These are phyloP conservation scores for Pyrenophora seminiperda DNA, from an alignment of 2,329 filamentous ascomycete genomes.

Conservation along the genomic window DNA sequence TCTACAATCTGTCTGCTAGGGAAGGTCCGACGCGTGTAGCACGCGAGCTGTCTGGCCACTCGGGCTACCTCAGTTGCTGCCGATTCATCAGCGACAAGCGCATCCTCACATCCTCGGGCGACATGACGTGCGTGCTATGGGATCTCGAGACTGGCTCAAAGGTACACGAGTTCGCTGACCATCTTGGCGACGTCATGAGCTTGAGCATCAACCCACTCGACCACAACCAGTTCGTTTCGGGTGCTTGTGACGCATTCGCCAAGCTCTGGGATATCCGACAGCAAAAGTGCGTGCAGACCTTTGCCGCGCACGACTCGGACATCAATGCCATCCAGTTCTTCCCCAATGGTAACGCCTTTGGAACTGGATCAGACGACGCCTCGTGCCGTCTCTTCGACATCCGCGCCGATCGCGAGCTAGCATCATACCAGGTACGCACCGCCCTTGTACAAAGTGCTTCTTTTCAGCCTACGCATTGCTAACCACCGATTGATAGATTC, in stretches of 20 bases:
- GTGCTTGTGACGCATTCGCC: slow-evolving; percentile 96
- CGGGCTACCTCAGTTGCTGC: slow-evolving; percentile 96
- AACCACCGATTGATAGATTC: slow-evolving; percentile 68
- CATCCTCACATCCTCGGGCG: slow-evolving; percentile 95
- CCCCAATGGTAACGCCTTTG: slow-evolving; percentile 97
- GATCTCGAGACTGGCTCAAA: slow-evolving; percentile 98
- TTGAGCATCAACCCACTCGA: slow-evolving; percentile 99
- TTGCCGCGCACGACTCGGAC: slow-evolving; percentile 96
- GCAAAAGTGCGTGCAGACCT: slow-evolving; percentile 97
- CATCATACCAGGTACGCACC: slow-evolving; percentile 60
- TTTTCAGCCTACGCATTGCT: slow-evolving; percentile 25
- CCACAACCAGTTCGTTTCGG: slow-evolving; percentile 99
- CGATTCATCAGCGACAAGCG: slow-evolving; percentile 98
- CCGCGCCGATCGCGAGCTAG: slow-evolving; percentile 82
- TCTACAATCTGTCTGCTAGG: slow-evolving; percentile 96
- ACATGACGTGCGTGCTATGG: slow-evolving; percentile 99
- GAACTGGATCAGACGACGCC: slow-evolving; percentile 95
- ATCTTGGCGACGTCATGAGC: slow-evolving; percentile 98
- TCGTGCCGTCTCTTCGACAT: slow-evolving; percentile 98
- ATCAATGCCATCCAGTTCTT: slow-evolving; percentile 99
- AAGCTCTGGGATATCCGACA: slow-evolving; percentile 99
- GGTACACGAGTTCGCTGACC: slow-evolving; percentile 96
- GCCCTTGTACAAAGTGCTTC: neutral
- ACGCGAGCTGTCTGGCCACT: slow-evolving; percentile 93
- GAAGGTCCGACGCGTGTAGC: slow-evolving; percentile 97